Evolutionary conservation across 305 asterid genomes (phyloP).

Genomic region (Fraxinus floribunda): DNA sequence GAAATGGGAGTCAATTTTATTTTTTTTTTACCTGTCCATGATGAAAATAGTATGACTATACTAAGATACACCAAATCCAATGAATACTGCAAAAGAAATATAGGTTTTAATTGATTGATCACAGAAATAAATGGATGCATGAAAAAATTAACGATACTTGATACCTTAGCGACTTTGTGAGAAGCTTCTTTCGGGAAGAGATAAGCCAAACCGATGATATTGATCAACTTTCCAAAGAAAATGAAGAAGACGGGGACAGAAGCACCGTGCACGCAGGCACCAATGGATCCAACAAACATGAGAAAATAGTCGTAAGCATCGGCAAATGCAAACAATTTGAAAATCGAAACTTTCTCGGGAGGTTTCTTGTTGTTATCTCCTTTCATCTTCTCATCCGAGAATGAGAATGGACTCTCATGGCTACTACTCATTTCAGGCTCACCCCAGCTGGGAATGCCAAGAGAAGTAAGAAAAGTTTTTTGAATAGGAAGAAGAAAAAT

Average conservation of each 20-base stretch:
- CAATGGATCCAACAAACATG: slow-evolving; percentile 71
- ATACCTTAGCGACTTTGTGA: slow-evolving; percentile 73
- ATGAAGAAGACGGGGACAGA: slow-evolving; percentile 95
- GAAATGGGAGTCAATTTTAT: not conserved
- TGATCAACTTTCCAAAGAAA: slow-evolving; percentile 85
- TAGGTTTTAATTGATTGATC: not conserved
- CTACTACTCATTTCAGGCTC: slow-evolving; percentile 2
- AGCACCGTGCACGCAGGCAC: slow-evolving; percentile 93
- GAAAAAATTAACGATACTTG: not conserved
- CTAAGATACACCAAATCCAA: slow-evolving; percentile 94
- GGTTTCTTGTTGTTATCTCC: slow-evolving; percentile 21
- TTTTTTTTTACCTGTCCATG: slow-evolving; percentile 73
- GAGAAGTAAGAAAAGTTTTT: not conserved
- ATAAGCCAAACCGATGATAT: slow-evolving; percentile 78
- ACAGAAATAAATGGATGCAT: not conserved
- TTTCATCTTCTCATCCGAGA: not conserved
- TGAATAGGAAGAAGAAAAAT: not conserved
- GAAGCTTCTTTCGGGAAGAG: slow-evolving; percentile 84
- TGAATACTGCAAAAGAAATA: slow-evolving; percentile 61
- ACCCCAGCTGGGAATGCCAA: not conserved
- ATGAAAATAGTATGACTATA: slow-evolving; percentile 73
- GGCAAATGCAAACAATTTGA: slow-evolving; percentile 69
- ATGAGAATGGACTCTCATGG: slow-evolving; percentile 5
- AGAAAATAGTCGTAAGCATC: slow-evolving; percentile 68
- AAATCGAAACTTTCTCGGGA: slow-evolving; percentile 35